Evolutionary conservation across 768 basidiomycete species (phyloP).

Genomic region (Podaxis sp.): DNA sequence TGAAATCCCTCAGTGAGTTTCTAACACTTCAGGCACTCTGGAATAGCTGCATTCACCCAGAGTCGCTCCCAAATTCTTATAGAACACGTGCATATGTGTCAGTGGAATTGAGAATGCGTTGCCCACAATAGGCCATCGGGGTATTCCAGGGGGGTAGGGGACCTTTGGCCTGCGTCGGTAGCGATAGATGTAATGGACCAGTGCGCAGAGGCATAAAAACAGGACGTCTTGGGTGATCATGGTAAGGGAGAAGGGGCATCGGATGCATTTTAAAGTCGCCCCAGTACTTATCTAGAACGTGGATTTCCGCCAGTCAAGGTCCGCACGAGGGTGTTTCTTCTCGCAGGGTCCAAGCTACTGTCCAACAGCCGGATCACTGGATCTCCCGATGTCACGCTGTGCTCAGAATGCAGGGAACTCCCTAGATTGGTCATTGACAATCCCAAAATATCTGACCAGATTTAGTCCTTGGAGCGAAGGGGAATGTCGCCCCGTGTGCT

Average conservation of each 20-base stretch:
- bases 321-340: no score
- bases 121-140: constrained; percentile 11
- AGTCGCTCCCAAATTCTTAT: constrained; percentile 7
- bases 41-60: constrained; percentile 2
- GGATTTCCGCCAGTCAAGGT: no score
- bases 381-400: no score
- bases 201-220: neutral
- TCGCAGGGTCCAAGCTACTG: no score
- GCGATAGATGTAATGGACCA: neutral
- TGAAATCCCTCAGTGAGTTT: neutral
- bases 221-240: neutral
- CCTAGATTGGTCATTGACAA: no score
- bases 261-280: no score
- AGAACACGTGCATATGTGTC: neutral
- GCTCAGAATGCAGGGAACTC: no score
- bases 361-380: no score
- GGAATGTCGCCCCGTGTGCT: no score
- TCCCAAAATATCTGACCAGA: no score
- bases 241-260: neutral
- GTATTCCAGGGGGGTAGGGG: constrained; percentile 6
- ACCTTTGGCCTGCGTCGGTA: neutral
- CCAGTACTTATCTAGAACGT: no score
- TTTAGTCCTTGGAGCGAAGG: no score
- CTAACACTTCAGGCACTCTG: neutral
- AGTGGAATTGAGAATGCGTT: constrained; percentile 10